Conservation (phyloP, 225 moss, liverwort and hornwort species). For the Ulota crispa region DNA sequence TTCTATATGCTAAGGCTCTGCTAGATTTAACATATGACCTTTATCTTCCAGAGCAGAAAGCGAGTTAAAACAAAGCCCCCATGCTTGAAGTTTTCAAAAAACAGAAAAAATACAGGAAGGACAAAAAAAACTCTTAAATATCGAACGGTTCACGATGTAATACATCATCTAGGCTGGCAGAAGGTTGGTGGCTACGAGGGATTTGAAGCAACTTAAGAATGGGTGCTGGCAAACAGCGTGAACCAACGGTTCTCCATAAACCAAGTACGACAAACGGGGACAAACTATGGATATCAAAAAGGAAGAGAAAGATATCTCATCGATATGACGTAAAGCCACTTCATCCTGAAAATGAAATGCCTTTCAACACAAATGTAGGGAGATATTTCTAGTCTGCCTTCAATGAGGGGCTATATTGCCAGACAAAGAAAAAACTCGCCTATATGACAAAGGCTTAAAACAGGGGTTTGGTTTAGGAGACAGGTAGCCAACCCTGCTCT, state of each 20-base stretch:
- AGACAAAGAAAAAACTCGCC: conserved; percentile 35
- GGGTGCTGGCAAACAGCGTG: not conserved
- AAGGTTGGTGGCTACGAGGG: not conserved
- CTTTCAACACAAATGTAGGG: not conserved
- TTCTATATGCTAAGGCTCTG: not conserved
- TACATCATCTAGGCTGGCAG: not conserved
- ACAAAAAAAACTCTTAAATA: not conserved
- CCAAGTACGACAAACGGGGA: not conserved
- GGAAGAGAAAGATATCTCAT: not conserved
- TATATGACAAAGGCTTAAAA: conserved; percentile 23
- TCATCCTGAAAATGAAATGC: not conserved
- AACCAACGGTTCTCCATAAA: not conserved
- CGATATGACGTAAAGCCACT: not conserved
- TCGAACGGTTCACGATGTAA: not conserved
- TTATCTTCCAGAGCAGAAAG: not conserved
- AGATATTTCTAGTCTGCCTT: not conserved
- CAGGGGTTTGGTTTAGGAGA: conserved; percentile 14
- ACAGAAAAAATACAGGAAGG: not conserved
- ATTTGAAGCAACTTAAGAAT: not conserved
- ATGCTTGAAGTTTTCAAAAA: not conserved
- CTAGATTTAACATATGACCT: not conserved
- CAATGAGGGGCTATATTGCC: not conserved
- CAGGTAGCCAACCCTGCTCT: conserved; percentile 33
- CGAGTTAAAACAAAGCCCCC: not conserved
- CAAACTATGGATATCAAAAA: not conserved